phyloP scores from a whole-genome alignment of 2,329 filamentous ascomycete species.

The Volutella citrinella region DNA sequence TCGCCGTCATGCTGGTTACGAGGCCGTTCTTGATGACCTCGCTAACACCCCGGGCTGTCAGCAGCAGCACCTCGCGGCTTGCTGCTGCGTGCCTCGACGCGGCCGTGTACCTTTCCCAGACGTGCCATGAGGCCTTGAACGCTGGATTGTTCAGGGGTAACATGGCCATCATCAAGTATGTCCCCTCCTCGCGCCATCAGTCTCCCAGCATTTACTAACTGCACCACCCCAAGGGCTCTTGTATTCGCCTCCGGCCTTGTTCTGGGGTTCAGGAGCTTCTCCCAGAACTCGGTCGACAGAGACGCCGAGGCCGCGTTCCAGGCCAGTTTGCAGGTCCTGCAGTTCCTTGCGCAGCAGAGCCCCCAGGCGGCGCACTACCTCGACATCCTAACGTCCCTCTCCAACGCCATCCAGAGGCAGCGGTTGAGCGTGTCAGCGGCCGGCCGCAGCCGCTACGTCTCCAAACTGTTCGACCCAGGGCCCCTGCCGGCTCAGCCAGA shows the following conservation, averaged over 20 bases:
- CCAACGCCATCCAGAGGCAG: constrained; percentile 37
- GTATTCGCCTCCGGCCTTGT: constrained; percentile 57
- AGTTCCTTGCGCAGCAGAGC: constrained; percentile 44
- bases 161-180: constrained; percentile 58
- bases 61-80: too few species aligned
- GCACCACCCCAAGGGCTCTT: constrained; percentile 39
- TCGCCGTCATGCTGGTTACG: constrained; percentile 55
- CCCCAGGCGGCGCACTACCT: constrained; percentile 57
- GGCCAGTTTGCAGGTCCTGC: constrained; percentile 47
- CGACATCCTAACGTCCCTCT: constrained; percentile 49
- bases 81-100: constrained; percentile 54
- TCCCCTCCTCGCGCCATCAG: accelerated
- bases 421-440: constrained; percentile 13
- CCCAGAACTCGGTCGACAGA: constrained; percentile 41
- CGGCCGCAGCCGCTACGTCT: constrained; percentile 21
- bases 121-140: constrained; percentile 46
- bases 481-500: background rate
- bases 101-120: constrained; percentile 53
- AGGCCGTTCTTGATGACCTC: constrained; percentile 52
- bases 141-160: constrained; percentile 46
- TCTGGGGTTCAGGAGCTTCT: constrained; percentile 55
- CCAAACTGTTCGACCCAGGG: constrained; percentile 20
- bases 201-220: background rate
- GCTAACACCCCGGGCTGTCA: constrained; percentile 36
- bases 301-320: constrained; percentile 47